Percentiles rank a stretch among this genome's conserved stretches.
Evolutionary conservation across 1,139 yeast genomes (phyloP).

Genomic region (Pichia sp.): DNA sequence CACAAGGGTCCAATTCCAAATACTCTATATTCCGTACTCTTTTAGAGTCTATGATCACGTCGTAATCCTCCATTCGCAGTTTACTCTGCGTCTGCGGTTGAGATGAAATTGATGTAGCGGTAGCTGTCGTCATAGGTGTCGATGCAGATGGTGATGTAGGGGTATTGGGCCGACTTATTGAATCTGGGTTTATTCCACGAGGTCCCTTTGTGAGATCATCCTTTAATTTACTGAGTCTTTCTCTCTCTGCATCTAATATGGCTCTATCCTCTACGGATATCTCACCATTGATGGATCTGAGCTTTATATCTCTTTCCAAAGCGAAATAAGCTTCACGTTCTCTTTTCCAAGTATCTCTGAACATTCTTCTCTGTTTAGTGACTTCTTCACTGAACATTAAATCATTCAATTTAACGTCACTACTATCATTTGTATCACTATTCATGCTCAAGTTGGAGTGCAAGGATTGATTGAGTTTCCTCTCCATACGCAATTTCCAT

Average conservation of each 20-base stretch:
- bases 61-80: conserved; percentile 36
- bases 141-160: conserved; percentile 2
- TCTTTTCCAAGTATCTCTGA: conserved; percentile 63
- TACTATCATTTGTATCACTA: conserved; percentile 1
- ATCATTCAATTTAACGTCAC: conserved; percentile 2
- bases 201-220: conserved; percentile 14
- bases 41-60: conserved; percentile 33
- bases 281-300: conserved; percentile 11
- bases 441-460: not conserved
- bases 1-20: conserved; percentile 70
- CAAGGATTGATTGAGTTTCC: conserved; percentile 20
- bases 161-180: conserved; percentile 4
- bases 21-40: conserved; percentile 47
- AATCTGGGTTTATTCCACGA: conserved; percentile 7
- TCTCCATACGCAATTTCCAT: conserved; percentile 63
- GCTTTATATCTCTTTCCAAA: conserved; percentile 22
- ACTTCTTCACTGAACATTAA: conserved; percentile 58
- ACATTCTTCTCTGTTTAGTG: conserved; percentile 65
- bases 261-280: conserved; percentile 13
- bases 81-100: too few relatives aligned
- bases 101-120: too few relatives aligned
- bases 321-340: conserved; percentile 33
- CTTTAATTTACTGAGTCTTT: conserved; percentile 21
- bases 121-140: not conserved
- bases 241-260: conserved; percentile 29